Conservation (phyloP, 2,329 filamentous ascomycete genomes). For the Catunica adiposa region DNA sequence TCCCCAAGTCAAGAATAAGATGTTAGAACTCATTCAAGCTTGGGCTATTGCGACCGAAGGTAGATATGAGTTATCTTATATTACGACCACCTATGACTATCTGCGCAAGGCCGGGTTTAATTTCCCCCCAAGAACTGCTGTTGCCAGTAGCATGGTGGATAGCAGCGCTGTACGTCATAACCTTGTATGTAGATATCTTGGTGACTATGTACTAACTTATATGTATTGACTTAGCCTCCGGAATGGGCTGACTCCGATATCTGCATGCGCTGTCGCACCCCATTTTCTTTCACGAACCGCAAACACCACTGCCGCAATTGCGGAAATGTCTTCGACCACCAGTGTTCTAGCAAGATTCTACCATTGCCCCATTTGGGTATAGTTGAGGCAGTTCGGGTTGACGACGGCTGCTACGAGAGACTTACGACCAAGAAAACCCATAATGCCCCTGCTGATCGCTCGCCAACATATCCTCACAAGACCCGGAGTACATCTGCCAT, state of each 20-base stretch:
- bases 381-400: constrained; percentile 75
- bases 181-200: background rate
- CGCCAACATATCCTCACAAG: constrained; percentile 39
- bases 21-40: constrained; percentile 80
- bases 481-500: constrained; percentile 51
- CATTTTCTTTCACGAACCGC: constrained; percentile 94
- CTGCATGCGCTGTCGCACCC: constrained; percentile 90
- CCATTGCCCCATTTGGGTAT: constrained; percentile 88
- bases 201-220: background rate
- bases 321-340: constrained; percentile 90
- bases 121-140: constrained; percentile 72
- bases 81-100: constrained; percentile 70
- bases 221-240: constrained; percentile 48
- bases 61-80: constrained; percentile 66
- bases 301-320: constrained; percentile 98
- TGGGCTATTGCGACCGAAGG: constrained; percentile 86
- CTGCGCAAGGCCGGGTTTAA: constrained; percentile 62
- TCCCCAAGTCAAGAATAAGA: constrained; percentile 71
- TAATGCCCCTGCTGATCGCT: constrained; percentile 27
- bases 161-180: constrained; percentile 63
- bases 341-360: constrained; percentile 79
- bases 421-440: constrained; percentile 51
- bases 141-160: constrained; percentile 95
- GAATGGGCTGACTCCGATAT: constrained; percentile 98
- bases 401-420: constrained; percentile 88